A percentile compares a stretch with the other conserved stretches of the same genome.
These are phyloP conservation scores for Hygrophoropsis aurantiaca DNA, from an alignment of 768 basidiomycete species.

Conservation along the genomic window DNA sequence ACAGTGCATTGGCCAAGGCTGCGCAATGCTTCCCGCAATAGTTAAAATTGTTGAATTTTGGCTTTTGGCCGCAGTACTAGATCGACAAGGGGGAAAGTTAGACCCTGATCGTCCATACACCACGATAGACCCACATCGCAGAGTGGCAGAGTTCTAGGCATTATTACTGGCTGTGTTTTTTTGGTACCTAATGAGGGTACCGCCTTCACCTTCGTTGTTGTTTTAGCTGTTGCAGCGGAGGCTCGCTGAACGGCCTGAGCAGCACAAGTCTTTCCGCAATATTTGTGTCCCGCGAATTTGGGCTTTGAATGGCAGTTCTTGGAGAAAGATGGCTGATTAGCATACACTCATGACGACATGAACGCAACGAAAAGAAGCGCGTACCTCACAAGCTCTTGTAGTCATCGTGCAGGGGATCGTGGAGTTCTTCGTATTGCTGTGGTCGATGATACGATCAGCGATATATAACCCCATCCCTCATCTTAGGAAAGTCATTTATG, in stretches of 20 bases:
- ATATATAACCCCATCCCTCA: no score
- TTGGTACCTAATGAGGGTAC: no score
- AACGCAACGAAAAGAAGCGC: constrained; percentile 5
- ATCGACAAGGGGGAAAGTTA: constrained; percentile 15
- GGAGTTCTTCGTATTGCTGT: no score
- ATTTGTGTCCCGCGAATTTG: constrained; percentile 55
- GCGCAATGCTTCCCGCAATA: constrained; percentile 70
- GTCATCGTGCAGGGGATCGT: constrained; percentile 17
- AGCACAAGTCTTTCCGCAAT: constrained; percentile 56
- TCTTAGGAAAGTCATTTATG: no score
- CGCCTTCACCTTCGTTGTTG: constrained; percentile 8
- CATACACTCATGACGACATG: neutral
- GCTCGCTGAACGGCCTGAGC: constrained; percentile 34
- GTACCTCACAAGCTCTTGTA: constrained; percentile 28
- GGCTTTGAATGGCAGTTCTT: constrained; percentile 58
- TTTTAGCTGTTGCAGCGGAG: constrained; percentile 1
- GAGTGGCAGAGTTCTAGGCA: constrained; percentile 19
- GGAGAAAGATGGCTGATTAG: neutral
- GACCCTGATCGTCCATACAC: constrained; percentile 26
- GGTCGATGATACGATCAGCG: no score
- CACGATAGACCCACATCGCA: constrained; percentile 26
- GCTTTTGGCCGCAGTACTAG: constrained; percentile 54
- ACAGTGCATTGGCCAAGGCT: constrained; percentile 39
- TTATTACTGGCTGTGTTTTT: constrained; percentile 7
- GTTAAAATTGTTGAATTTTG: constrained; percentile 58